A percentile compares a stretch with the other conserved stretches of the same genome.
phyloP scores from a whole-genome alignment of 352 stramenopile species.

The Phytophthora rubi region DNA sequence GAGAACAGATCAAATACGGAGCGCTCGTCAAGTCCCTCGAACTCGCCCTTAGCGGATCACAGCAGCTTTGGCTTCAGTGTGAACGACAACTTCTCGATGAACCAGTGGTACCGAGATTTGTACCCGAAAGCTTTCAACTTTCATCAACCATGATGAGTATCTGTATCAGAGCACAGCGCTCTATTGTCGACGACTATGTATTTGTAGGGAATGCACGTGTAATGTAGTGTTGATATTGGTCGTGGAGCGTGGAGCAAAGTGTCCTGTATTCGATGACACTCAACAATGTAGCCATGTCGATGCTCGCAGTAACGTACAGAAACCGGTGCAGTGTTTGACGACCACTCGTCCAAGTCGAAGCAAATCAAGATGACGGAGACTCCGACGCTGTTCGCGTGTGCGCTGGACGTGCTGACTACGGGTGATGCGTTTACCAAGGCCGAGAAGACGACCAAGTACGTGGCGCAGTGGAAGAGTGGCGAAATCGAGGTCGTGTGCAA shows the following conservation, averaged over 20 bases:
- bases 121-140: slow-evolving; percentile 28
- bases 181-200: neutral
- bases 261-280: neutral
- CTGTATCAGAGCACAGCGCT: neutral
- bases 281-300: neutral
- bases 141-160: slow-evolving; percentile 2
- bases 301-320: neutral
- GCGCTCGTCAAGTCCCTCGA: slow-evolving; percentile 1
- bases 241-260: neutral
- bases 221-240: neutral
- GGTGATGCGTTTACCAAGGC: slow-evolving; percentile 45
- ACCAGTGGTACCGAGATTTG: slow-evolving; percentile 40
- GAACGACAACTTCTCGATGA: slow-evolving; percentile 42
- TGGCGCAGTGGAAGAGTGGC: slow-evolving; percentile 42
- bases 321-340: slow-evolving; percentile 3
- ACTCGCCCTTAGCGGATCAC: neutral
- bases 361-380: slow-evolving; percentile 12
- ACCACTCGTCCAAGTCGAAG: slow-evolving; percentile 19
- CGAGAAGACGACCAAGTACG: slow-evolving; percentile 47
- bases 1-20: slow-evolving; percentile 7
- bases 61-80: slow-evolving; percentile 35
- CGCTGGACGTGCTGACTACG: slow-evolving; percentile 50
- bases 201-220: slow-evolving; percentile 1
- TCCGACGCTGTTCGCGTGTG: slow-evolving; percentile 49
- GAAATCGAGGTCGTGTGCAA: slow-evolving; percentile 31